Evolutionary conservation across 495 filamentous ascomycete species (phyloP).

Genomic region (Cairneyella variabilis): DNA sequence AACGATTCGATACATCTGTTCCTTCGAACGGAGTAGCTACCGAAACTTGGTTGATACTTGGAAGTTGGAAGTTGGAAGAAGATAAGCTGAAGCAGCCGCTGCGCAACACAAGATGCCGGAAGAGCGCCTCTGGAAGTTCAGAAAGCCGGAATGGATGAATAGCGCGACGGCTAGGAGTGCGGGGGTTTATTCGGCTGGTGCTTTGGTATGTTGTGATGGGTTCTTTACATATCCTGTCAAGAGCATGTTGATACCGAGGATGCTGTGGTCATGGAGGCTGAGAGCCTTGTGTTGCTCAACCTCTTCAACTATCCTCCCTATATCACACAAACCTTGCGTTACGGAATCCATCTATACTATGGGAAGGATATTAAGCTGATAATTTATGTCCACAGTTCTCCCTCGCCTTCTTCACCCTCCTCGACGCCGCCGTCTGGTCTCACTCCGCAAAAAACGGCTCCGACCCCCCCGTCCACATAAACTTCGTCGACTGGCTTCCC

Average conservation of each 20-base stretch:
- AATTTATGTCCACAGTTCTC: constrained; percentile 79
- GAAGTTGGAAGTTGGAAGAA: no score
- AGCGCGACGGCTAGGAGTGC: constrained; percentile 75
- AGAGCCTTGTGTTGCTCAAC: no score
- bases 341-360: not conserved
- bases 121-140: constrained; percentile 73
- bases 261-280: no score
- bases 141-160: constrained; percentile 85
- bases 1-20: no score
- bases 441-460: constrained; percentile 73
- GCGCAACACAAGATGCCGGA: constrained; percentile 44
- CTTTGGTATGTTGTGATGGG: constrained; percentile 57
- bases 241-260: no score
- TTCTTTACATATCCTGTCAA: not conserved
- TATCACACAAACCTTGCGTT: constrained; percentile 14
- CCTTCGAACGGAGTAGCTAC: no score
- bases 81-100: no score
- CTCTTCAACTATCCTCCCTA: no score
- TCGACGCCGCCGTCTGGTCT: constrained; percentile 88
- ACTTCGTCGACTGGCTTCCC: constrained; percentile 97
- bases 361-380: not conserved
- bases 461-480: constrained; percentile 71
- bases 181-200: constrained; percentile 84
- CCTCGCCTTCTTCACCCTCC: constrained; percentile 91
- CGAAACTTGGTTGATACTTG: no score